A percentile compares a stretch with the other conserved stretches of the same genome.
phyloP scores from a whole-genome alignment of 2,329 filamentous ascomycete species.

The Phialophora macrospora region DNA sequence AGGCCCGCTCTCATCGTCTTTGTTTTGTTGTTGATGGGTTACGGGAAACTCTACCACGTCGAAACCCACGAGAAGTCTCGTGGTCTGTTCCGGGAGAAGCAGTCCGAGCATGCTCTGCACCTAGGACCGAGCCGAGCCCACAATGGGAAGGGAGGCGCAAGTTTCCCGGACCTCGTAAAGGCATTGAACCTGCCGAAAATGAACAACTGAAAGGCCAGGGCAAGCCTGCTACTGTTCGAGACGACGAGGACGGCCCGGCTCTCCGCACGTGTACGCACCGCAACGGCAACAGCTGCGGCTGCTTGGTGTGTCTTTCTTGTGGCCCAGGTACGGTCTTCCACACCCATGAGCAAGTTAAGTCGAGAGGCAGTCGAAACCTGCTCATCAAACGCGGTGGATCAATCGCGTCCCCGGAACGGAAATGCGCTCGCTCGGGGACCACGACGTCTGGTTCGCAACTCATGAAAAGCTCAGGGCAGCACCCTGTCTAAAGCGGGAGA shows the following conservation, averaged over 20 bases:
- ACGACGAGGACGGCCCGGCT: not conserved
- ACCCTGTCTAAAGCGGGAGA: not conserved
- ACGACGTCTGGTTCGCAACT: not conserved
- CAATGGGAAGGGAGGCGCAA: not conserved
- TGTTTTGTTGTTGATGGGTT: constrained; percentile 13
- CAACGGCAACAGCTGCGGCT: not conserved
- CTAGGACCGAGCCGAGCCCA: constrained; percentile 10
- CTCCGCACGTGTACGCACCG: not conserved
- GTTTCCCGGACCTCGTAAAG: constrained; percentile 9
- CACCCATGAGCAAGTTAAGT: not conserved
- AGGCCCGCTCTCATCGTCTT: constrained; percentile 20
- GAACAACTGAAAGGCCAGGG: not conserved
- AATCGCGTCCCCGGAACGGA: not conserved
- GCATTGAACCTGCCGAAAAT: constrained; percentile 7
- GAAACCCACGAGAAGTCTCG: constrained; percentile 12
- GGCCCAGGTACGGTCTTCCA: not conserved
- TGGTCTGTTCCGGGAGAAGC: not conserved
- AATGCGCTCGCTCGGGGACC: not conserved
- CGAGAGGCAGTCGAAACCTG: not conserved
- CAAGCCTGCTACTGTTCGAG: not conserved
- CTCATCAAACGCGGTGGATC: not conserved
- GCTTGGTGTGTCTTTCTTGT: not conserved
- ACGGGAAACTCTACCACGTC: constrained; percentile 22
- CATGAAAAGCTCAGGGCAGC: not conserved
- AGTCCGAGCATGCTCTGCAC: constrained; percentile 12